A percentile compares a stretch with the other conserved stretches of the same genome.
phyloP scores from a whole-genome alignment of 2,329 filamentous ascomycete species.

The Colletotrichum higginsianum region DNA sequence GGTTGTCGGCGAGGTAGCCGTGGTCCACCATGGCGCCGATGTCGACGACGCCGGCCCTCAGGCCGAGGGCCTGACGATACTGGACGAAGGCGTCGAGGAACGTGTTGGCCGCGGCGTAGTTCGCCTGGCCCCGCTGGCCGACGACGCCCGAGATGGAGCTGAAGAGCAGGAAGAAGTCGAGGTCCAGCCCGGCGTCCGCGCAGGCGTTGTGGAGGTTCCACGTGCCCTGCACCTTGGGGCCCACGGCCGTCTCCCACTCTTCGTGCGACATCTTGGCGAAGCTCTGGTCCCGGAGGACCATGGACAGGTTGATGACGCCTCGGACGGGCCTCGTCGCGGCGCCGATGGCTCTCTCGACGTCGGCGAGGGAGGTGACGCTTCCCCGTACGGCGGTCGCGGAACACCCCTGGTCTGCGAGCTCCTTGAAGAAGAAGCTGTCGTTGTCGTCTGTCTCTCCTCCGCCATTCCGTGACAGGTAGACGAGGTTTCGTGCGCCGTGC shows the following conservation, averaged over 20 bases:
- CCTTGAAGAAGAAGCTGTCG: slow-evolving; percentile 11
- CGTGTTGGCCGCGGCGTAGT: slow-evolving; percentile 57
- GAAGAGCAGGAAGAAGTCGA: slow-evolving; percentile 51
- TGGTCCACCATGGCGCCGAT: slow-evolving; percentile 53
- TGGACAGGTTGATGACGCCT: slow-evolving; percentile 58
- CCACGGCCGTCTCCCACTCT: slow-evolving; percentile 48
- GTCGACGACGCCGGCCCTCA: slow-evolving; percentile 56
- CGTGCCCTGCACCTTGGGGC: slow-evolving; percentile 53
- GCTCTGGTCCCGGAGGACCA: slow-evolving; percentile 49
- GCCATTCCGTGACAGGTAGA: slow-evolving; percentile 37
- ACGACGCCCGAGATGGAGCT: slow-evolving; percentile 49
- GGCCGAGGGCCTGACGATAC: slow-evolving; percentile 51
- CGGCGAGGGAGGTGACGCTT: slow-evolving; percentile 31
- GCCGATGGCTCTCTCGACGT: slow-evolving; percentile 47
- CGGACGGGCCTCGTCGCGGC: slow-evolving; percentile 48
- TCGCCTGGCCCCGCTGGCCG: slow-evolving; percentile 55
- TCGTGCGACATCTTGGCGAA: slow-evolving; percentile 51
- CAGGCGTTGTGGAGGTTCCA: slow-evolving; percentile 54
- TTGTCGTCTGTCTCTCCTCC: not conserved
- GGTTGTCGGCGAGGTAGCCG: slow-evolving; percentile 52
- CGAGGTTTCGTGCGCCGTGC: slow-evolving; percentile 43
- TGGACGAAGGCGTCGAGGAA: slow-evolving; percentile 58
- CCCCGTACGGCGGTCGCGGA: not conserved
- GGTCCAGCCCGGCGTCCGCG: slow-evolving; percentile 39
- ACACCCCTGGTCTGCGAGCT: slow-evolving; percentile 17